Evolutionary conservation across 306 rosid genomes (phyloP).

Genomic region (Abrus pulchellus): DNA sequence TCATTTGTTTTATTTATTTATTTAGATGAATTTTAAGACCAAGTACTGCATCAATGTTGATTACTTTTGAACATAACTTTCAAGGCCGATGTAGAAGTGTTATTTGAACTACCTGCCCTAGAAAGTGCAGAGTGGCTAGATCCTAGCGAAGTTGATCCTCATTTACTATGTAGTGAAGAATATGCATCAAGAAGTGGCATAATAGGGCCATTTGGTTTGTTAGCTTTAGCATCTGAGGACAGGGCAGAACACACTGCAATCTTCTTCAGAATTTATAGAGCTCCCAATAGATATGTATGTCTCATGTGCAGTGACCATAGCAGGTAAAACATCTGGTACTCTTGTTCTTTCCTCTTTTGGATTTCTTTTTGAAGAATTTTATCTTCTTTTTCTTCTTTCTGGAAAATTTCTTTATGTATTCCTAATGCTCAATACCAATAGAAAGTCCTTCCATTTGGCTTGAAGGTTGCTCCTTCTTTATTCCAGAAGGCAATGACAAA

Average conservation of each 20-base stretch:
- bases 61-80: not conserved
- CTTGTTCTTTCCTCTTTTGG: no score
- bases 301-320: constrained; percentile 82
- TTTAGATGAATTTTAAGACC: not conserved
- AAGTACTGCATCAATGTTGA: not conserved
- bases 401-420: no score
- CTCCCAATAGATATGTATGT: constrained; percentile 55
- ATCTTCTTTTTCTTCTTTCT: no score
- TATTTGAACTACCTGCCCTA: constrained; percentile 57
- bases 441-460: no score
- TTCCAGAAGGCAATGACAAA: no score
- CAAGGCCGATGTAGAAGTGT: constrained; percentile 76
- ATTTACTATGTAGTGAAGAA: constrained; percentile 59
- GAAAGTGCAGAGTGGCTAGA: constrained; percentile 57
- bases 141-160: constrained; percentile 57
- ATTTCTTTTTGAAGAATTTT: no score
- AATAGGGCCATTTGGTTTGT: constrained; percentile 75
- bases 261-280: constrained; percentile 62
- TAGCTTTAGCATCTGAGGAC: constrained; percentile 68
- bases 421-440: no score
- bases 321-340: constrained; percentile 49
- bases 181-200: constrained; percentile 52
- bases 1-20: not conserved
- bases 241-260: constrained; percentile 66
- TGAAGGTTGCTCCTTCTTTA: no score